Evolutionary conservation across 352 stramenopile species (phyloP), one percentile per base, ranked within the genome.

Genomic region (Phytophthora agathidicida): DNA sequence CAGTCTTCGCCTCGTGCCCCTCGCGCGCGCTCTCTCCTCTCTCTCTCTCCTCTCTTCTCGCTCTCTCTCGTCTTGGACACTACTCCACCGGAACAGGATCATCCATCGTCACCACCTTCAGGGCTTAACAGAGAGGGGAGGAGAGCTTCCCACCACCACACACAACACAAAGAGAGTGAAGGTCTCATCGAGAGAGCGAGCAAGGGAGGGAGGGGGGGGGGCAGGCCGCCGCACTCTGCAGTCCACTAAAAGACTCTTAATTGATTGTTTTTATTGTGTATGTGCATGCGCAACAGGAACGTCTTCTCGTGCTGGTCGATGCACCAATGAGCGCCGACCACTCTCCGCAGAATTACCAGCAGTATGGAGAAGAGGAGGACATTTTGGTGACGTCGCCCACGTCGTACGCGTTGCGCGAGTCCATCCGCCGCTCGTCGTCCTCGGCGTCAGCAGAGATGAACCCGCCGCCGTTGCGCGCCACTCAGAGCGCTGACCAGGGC

Each of bases 361-460:
- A 74, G 33, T 67, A 73, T 37, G 73, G 64, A 33, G 73, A n/a
- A n/a, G n/a, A 75, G 16, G 75, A 91, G 8, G 80, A 92, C 52
- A 89, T 94, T 53, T 57, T 75, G n/a, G 84, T 94, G 57, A 94
- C 84, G 56, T 94, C 84, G 39, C 84, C 84, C 42, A 92, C 82
- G 41, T 92, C 82, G 39, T 90, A 91, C 38, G 75, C 80, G 32
- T 69, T 82, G 60, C 82, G 84, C 60, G 83, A 92, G 64, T 94
- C 84, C 14, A 79, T 94, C 51, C 84, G 80, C 16, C 84, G 79
- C 30, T 91, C 83, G 37, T 91, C 76, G 44, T 93, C 82, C 24
- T 71, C 73, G 22, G 65, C 75, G 17, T 86, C 75, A 7, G 62
- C 70, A 13, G 65, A 76, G n/a, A 68, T 70, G 43, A 59, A 76